Conservation (phyloP, 305 asterid genomes). For the Plantago lanceolata region DNA sequence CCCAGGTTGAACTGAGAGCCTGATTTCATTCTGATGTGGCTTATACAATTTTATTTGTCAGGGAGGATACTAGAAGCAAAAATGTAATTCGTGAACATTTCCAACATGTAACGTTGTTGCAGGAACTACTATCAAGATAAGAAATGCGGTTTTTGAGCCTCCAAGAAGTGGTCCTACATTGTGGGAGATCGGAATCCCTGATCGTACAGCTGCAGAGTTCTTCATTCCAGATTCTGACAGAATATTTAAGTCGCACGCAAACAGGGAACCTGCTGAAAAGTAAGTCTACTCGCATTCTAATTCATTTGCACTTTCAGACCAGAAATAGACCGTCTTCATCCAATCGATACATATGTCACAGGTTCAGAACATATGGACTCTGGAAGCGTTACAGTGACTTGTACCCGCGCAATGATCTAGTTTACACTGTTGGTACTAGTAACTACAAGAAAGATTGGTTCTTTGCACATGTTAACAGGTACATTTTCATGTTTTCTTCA, state of each 20-base stretch:
- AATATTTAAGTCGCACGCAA: slow-evolving; percentile 31
- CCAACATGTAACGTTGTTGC: background rate
- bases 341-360: slow-evolving; percentile 4
- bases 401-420: slow-evolving; percentile 40
- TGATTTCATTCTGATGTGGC: background rate
- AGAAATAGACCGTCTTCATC: no score
- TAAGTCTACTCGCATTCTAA: slow-evolving; percentile 2
- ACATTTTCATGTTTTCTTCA: background rate
- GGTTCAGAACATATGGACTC: slow-evolving; percentile 52
- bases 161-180: slow-evolving; percentile 57
- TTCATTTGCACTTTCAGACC: background rate
- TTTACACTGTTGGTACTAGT: slow-evolving; percentile 38
- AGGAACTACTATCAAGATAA: slow-evolving; percentile 27
- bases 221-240: slow-evolving; percentile 46
- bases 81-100: background rate
- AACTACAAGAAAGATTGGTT: slow-evolving; percentile 47
- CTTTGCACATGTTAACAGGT: slow-evolving; percentile 55
- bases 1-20: slow-evolving; percentile 28
- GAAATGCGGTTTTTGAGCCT: slow-evolving; percentile 33
- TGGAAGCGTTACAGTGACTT: slow-evolving; percentile 41
- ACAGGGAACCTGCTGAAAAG: slow-evolving; percentile 24
- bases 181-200: slow-evolving; percentile 73
- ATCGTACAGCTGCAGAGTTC: slow-evolving; percentile 57
- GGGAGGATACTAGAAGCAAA: background rate
- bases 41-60: background rate